phyloP scores from a whole-genome alignment of 2,329 filamentous ascomycete species.

The Hortaea sp. region DNA sequence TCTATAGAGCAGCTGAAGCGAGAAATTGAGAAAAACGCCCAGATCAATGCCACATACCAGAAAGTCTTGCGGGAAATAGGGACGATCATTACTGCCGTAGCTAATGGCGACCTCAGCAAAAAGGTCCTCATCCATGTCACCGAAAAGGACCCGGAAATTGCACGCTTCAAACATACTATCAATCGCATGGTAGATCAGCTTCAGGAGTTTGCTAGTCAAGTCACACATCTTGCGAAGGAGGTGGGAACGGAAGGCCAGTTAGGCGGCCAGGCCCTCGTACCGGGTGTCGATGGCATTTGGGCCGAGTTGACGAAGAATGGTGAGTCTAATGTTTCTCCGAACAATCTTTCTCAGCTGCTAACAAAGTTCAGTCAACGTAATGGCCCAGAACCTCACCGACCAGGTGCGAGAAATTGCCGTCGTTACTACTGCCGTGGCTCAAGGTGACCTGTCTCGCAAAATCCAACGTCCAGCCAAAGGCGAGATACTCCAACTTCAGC shows the following conservation, averaged over 20 bases:
- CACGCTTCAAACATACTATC: constrained; percentile 94
- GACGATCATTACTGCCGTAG: constrained; percentile 92
- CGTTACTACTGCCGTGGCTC: constrained; percentile 89
- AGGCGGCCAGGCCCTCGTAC: constrained; percentile 85
- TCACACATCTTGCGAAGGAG: constrained; percentile 86
- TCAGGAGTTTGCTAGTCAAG: constrained; percentile 91
- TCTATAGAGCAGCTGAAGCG: constrained; percentile 84
- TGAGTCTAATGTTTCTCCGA: constrained; percentile 20
- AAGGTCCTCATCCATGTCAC: constrained; percentile 92
- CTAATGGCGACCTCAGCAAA: constrained; percentile 89
- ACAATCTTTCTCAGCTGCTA: constrained; percentile 6
- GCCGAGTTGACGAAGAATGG: constrained; percentile 71
- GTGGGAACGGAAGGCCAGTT: constrained; percentile 93
- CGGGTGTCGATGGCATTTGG: constrained; percentile 93
- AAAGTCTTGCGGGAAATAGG: constrained; percentile 94
- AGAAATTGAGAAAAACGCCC: constrained; percentile 92
- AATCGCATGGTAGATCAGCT: constrained; percentile 99
- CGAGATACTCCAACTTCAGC: constrained; percentile 89
- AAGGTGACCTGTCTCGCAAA: constrained; percentile 89
- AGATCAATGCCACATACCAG: constrained; percentile 97
- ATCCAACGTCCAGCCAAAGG: constrained; percentile 89
- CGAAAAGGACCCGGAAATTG: constrained; percentile 97
- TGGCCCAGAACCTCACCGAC: constrained; percentile 96
- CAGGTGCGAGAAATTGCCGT: constrained; percentile 97
- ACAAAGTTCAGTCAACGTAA: constrained; percentile 65